phyloP scores from a whole-genome alignment of 2,329 filamentous ascomycete species.

The Diaporthe ampelina region DNA sequence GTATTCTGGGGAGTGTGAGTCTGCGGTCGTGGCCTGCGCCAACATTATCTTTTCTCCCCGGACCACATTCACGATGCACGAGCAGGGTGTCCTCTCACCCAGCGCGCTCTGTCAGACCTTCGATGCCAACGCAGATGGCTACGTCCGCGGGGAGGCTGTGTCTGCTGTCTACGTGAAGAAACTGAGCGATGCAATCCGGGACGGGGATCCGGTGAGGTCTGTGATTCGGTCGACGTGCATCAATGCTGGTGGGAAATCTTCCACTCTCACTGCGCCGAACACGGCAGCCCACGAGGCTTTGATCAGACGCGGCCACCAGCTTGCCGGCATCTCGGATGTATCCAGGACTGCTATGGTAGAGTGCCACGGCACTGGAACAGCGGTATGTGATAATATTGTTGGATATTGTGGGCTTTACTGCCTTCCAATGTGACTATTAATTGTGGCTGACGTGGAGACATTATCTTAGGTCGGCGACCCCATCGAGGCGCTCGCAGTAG shows the following conservation, averaged over 20 bases:
- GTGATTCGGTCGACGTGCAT: constrained; percentile 54
- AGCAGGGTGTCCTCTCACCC: constrained; percentile 54
- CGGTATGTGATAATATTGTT: constrained; percentile 33
- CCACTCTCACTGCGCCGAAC: constrained; percentile 57
- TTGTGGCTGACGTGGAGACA: background rate
- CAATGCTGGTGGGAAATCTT: constrained; percentile 60
- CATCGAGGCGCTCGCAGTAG: constrained; percentile 53
- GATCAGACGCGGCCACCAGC: constrained; percentile 50
- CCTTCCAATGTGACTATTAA: too few species aligned
- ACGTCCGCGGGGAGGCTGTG: constrained; percentile 63
- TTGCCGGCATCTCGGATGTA: constrained; percentile 47
- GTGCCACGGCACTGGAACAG: constrained; percentile 53
- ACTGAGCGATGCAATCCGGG: constrained; percentile 60
- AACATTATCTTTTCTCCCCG: constrained; percentile 53
- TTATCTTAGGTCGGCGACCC: constrained; percentile 46
- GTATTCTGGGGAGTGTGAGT: constrained; percentile 48
- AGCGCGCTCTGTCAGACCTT: constrained; percentile 54
- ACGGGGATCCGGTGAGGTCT: constrained; percentile 59
- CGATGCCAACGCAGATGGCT: constrained; percentile 62
- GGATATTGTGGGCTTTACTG: background rate
- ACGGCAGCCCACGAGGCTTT: constrained; percentile 49
- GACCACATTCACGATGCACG: constrained; percentile 49
- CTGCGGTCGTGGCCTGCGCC: constrained; percentile 53
- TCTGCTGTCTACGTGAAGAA: constrained; percentile 62
- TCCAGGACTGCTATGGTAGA: constrained; percentile 52